Evolutionary conservation across 2,329 filamentous ascomycete species (phyloP).

Genomic region (Penicillium verrucosum): DNA sequence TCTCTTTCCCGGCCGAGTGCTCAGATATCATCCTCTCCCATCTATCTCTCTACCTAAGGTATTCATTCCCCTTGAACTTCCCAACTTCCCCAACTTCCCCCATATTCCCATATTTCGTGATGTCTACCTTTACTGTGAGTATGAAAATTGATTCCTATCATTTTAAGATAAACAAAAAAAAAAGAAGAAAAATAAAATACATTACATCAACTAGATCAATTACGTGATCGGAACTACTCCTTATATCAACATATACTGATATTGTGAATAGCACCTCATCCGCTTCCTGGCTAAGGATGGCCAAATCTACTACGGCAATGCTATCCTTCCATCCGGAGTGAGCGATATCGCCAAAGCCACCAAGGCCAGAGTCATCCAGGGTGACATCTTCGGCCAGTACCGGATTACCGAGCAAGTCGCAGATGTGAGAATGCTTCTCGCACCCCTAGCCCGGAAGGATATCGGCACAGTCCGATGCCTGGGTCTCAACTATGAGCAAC

Average conservation of each 20-base stretch:
- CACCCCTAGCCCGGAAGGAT: constrained; percentile 61
- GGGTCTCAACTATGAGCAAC: constrained; percentile 69
- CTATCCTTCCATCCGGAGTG: constrained; percentile 61
- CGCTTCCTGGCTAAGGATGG: constrained; percentile 71
- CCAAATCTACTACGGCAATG: constrained; percentile 69
- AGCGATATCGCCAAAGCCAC: constrained; percentile 60
- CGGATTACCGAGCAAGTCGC: constrained; percentile 61
- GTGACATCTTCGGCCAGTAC: constrained; percentile 64
- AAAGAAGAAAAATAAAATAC: background rate
- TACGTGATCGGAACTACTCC: background rate
- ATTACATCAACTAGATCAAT: background rate
- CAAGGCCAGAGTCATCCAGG: constrained; percentile 61
- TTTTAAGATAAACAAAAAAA: background rate
- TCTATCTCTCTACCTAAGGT: background rate
- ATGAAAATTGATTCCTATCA: background rate
- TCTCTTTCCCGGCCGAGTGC: constrained; percentile 31
- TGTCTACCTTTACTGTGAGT: constrained; percentile 18
- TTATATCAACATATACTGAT: constrained; percentile 1
- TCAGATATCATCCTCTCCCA: background rate
- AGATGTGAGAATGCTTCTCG: constrained; percentile 53
- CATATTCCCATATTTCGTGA: background rate
- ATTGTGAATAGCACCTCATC: constrained; percentile 61
- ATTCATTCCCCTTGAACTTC: background rate
- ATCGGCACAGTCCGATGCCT: constrained; percentile 66
- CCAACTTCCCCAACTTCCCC: background rate